Evolutionary conservation across 2,329 filamentous ascomycete species (phyloP).

Genomic region (Penicillium italicum): DNA sequence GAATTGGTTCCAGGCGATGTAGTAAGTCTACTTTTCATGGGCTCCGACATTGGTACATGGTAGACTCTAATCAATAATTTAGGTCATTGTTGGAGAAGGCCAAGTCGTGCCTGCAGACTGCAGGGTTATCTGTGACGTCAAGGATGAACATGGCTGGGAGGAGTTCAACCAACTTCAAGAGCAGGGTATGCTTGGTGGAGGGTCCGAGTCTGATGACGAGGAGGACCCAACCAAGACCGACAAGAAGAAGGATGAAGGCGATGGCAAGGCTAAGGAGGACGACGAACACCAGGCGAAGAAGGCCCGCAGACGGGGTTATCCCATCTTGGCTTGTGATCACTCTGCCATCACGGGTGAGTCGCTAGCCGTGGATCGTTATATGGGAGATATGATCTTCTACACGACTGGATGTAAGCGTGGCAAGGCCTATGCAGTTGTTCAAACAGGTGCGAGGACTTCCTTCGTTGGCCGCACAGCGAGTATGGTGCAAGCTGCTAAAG

Average conservation of each 20-base stretch:
- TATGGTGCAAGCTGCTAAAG: constrained; percentile 69
- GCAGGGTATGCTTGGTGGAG: constrained; percentile 55
- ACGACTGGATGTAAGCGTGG: constrained; percentile 79
- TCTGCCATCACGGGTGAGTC: constrained; percentile 79
- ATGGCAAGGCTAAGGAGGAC: constrained; percentile 10
- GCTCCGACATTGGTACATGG: background rate
- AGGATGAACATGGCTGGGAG: constrained; percentile 63
- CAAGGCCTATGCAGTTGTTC: constrained; percentile 68
- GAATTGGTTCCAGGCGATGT: constrained; percentile 76
- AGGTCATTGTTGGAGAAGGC: constrained; percentile 69
- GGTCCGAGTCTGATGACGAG: constrained; percentile 51
- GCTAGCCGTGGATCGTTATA: constrained; percentile 63
- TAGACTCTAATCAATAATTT: constrained; percentile 17
- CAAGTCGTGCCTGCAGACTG: constrained; percentile 66
- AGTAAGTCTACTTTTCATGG: constrained; percentile 45
- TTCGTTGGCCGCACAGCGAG: constrained; percentile 74
- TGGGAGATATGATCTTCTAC: constrained; percentile 73
- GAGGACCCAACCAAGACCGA: constrained; percentile 52
- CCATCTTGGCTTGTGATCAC: constrained; percentile 69
- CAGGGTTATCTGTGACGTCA: constrained; percentile 69
- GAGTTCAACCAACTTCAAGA: constrained; percentile 63
- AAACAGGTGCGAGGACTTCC: constrained; percentile 64
- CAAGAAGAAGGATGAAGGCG: constrained; percentile 46
- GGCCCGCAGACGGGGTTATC: constrained; percentile 52
- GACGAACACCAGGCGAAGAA: constrained; percentile 13